These are phyloP conservation scores for Cucurbita argyrosperma DNA, from an alignment of 306 rosid genomes.

Conservation along the genomic window DNA sequence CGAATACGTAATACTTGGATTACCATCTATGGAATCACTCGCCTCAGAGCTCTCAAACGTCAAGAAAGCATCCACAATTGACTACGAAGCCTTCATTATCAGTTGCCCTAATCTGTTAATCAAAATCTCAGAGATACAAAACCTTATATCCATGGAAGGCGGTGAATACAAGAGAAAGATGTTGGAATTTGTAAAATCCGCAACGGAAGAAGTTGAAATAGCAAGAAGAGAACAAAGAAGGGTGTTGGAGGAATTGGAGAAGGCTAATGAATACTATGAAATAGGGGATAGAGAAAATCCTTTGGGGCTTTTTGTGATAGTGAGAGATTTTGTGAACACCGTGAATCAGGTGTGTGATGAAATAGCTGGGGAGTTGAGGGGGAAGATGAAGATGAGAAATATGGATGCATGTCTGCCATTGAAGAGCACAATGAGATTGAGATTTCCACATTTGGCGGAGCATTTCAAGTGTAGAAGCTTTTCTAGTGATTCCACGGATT, in stretches of 20 bases:
- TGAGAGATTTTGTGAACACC: slow-evolving; percentile 52
- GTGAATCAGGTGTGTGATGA: slow-evolving; percentile 45
- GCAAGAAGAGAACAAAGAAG: slow-evolving; percentile 44
- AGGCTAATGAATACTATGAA: slow-evolving; percentile 50
- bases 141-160: slow-evolving; percentile 26
- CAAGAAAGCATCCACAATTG: slow-evolving; percentile 52
- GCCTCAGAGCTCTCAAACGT: slow-evolving; percentile 43
- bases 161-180: slow-evolving; percentile 39
- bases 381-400: slow-evolving; percentile 5
- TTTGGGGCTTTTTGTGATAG: slow-evolving; percentile 42
- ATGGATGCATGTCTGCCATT: background rate
- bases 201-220: slow-evolving; percentile 51
- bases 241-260: slow-evolving; percentile 51
- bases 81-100: slow-evolving; percentile 29
- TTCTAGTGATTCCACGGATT: background rate
- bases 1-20: slow-evolving; percentile 29
- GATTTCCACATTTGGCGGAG: background rate
- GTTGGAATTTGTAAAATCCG: slow-evolving; percentile 47
- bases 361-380: slow-evolving; percentile 28
- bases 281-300: slow-evolving; percentile 39
- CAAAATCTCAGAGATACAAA: slow-evolving; percentile 28
- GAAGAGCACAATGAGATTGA: background rate
- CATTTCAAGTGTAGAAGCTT: background rate
- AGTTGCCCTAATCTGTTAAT: slow-evolving; percentile 22
- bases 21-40: slow-evolving; percentile 30